phyloP scores from a whole-genome alignment of 179 eudicot genomes.

The Corrigiola litoralis region DNA sequence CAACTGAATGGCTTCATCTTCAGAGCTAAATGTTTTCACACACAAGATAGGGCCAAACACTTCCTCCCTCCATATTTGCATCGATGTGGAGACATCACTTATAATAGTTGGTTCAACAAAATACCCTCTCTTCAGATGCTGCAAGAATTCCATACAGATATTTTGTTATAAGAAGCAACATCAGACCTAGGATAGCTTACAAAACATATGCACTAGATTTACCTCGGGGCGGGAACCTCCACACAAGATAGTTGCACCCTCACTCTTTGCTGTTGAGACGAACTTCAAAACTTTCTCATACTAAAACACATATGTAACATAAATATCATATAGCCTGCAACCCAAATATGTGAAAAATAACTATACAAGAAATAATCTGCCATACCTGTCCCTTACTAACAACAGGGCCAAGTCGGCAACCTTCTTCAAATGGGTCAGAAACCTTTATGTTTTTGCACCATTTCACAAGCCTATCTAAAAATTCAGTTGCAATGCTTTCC shows the following conservation, averaged over 20 bases:
- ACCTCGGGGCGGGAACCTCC: constrained; percentile 97
- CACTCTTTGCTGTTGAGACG: constrained; percentile 83
- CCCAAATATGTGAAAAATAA: not conserved
- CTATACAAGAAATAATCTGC: not conserved
- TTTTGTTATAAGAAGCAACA: not conserved
- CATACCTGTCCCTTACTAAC: constrained; percentile 84
- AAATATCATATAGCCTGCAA: constrained; percentile 5
- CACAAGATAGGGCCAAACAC: constrained; percentile 96
- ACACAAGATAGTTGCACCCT: constrained; percentile 85
- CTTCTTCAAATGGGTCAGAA: constrained; percentile 94
- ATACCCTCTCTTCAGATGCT: constrained; percentile 87
- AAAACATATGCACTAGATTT: constrained; percentile 2
- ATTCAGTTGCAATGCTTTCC: constrained; percentile 83
- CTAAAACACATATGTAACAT: constrained; percentile 41
- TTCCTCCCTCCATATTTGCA: constrained; percentile 99
- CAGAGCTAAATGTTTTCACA: constrained; percentile 86
- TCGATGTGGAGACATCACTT: constrained; percentile 68
- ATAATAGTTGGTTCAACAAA: constrained; percentile 78
- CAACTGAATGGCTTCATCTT: constrained; percentile 91
- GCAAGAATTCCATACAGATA: constrained; percentile 17
- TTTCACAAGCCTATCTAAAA: constrained; percentile 72
- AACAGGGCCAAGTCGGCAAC: constrained; percentile 94
- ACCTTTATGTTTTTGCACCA: constrained; percentile 90
- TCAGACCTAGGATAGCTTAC: not conserved
- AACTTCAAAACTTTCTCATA: constrained; percentile 80